Evolutionary conservation across 306 rosid species (phyloP).

Genomic region (Trifolium fragiferum): DNA sequence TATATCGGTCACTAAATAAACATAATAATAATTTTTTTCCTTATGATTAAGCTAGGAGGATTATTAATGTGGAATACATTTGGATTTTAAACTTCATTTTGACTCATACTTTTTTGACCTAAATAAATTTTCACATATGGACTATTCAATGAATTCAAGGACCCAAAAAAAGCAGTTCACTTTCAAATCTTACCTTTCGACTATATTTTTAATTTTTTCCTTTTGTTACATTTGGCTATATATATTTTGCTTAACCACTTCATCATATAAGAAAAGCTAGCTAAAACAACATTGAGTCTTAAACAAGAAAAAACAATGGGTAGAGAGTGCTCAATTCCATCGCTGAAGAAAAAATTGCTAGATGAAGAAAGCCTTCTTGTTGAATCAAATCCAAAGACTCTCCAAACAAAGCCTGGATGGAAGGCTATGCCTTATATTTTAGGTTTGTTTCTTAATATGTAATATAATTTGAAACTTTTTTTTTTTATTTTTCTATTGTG

Average conservation of each 20-base stretch:
- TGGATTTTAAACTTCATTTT: too few relatives aligned
- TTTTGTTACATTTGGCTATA: background rate
- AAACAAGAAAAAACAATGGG: slow-evolving; percentile 13
- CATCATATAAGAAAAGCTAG: background rate
- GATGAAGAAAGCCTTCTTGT: slow-evolving; percentile 38
- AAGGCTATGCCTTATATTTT: slow-evolving; percentile 53
- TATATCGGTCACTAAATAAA: too few relatives aligned
- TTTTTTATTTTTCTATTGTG: background rate
- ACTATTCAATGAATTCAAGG: too few relatives aligned
- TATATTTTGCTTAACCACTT: background rate
- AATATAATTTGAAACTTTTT: too few relatives aligned
- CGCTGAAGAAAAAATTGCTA: slow-evolving; percentile 28
- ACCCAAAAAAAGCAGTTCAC: too few relatives aligned
- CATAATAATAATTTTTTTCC: too few relatives aligned
- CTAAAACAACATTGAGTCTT: background rate
- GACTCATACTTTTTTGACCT: too few relatives aligned
- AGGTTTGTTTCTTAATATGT: slow-evolving; percentile 14
- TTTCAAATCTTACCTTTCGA: too few relatives aligned
- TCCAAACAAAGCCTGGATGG: slow-evolving; percentile 44
- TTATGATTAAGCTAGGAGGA: too few relatives aligned
- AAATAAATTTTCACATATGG: too few relatives aligned
- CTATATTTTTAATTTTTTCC: too few relatives aligned
- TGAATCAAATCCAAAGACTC: background rate
- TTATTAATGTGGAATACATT: too few relatives aligned
- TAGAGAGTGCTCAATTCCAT: background rate